Percentiles rank a stretch among this genome's conserved stretches.
Evolutionary conservation across 805 yeast genomes (phyloP).

Genomic region (Brettanomyces anomalus): DNA sequence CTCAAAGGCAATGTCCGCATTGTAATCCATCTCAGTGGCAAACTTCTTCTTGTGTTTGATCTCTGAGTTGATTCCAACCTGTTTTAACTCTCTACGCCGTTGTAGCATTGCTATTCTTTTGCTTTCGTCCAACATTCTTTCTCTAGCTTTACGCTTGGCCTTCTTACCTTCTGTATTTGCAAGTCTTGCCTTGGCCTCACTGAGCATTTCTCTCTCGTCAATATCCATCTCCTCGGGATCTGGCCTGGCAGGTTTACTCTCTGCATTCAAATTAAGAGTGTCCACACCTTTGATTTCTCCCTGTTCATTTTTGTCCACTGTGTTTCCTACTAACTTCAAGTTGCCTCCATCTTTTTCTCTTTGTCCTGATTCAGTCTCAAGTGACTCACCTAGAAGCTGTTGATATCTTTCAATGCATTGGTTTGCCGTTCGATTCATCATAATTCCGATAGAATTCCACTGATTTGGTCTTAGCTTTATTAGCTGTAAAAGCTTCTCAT

Average conservation of each 20-base stretch:
- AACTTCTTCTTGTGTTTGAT: constrained; percentile 45
- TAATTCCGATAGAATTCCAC: constrained; percentile 85
- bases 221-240: constrained; percentile 76
- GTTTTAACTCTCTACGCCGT: constrained; percentile 71
- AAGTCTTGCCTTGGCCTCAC: constrained; percentile 89
- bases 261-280: constrained; percentile 62
- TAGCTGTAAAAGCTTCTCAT: constrained; percentile 55
- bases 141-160: constrained; percentile 84
- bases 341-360: constrained; percentile 10
- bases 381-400: constrained; percentile 46
- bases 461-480: constrained; percentile 78
- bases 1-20: constrained; percentile 76
- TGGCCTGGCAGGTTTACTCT: constrained; percentile 72
- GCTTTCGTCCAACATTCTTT: constrained; percentile 72
- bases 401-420: constrained; percentile 84
- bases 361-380: constrained; percentile 14
- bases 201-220: constrained; percentile 83
- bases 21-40: constrained; percentile 66
- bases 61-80: constrained; percentile 55
- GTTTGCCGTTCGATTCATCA: constrained; percentile 77
- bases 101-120: constrained; percentile 67
- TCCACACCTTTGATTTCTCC: constrained; percentile 26
- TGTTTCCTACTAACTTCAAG: constrained; percentile 17
- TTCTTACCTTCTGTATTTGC: constrained; percentile 93
- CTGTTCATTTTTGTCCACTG: neutral